Evolutionary conservation across 495 filamentous ascomycete species (phyloP), one percentile per base, ranked within the genome.

Genomic region (Bathelium albidoporum): DNA sequence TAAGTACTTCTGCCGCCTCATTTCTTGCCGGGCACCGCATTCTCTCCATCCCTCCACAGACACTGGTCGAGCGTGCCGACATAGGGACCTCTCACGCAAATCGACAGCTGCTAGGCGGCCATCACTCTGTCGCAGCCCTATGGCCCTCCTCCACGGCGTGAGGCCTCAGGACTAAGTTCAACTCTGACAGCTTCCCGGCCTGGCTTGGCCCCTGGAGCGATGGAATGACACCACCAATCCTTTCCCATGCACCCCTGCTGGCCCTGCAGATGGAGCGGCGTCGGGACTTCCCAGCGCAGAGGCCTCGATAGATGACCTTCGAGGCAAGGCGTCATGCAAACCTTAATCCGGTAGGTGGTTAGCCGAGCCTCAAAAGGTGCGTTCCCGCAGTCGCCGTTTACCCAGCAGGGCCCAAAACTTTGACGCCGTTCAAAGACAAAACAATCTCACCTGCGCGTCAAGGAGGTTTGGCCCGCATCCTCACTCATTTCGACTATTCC

Each of bases 301-400:
- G 49, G 24, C 49, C 20, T 26, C 24, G 24, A 55, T 9, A 55
- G 49, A 55, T 55, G 20, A 24, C 49, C 12, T 29, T 55, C 49
- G 16, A 28, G 49, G 49, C 24, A 55, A 55, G 16, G 49, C 49
- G 49, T 55, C 49, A 55, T 55, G 49, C 49, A 55, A 11, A 49
- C 10, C 49, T 55, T 29, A 28, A 55, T 55, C 24, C 26, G 49
- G 49, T 12, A 55, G 49, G 49, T 55, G 49, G 20, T 55, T 55
- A 55, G 24, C 49, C 49, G 49, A 55, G 49, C 49, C 49, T 55
- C 49, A 55, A 55, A 55, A 55, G 49, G 22, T 29, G 43, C 49
- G 49, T 55, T 29, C 24, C 49, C 49, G 49, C 49, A 29, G 22
- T 55, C 49, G 24, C 49, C 24, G 49, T 55, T 11, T 28, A 55